phyloP scores from a whole-genome alignment of 2,329 filamentous ascomycete species.

The Aspergillus piperis region DNA sequence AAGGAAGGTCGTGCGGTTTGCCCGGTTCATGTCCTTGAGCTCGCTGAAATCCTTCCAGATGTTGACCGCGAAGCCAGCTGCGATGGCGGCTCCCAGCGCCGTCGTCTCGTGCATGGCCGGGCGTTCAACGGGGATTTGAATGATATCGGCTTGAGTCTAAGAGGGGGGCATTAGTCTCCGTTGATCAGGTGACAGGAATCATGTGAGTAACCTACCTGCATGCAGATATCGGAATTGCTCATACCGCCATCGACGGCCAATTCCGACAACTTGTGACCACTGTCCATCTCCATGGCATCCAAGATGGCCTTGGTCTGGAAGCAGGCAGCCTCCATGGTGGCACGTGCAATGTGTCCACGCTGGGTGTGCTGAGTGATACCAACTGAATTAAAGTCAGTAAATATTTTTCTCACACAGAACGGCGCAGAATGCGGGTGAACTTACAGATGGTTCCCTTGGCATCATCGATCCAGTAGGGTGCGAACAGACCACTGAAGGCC shows the following conservation, averaged over 20 bases:
- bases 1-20: slow-evolving; percentile 68
- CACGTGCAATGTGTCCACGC: slow-evolving; percentile 81
- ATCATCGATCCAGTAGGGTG: slow-evolving; percentile 93
- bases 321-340: slow-evolving; percentile 86
- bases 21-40: slow-evolving; percentile 70
- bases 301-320: slow-evolving; percentile 92
- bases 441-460: slow-evolving; percentile 81
- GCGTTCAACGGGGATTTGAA: slow-evolving; percentile 78
- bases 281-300: slow-evolving; percentile 87
- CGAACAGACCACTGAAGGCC: slow-evolving; percentile 86
- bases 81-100: slow-evolving; percentile 82
- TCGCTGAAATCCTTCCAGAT: slow-evolving; percentile 77
- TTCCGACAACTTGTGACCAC: slow-evolving; percentile 70
- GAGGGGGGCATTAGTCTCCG: slow-evolving; percentile 17
- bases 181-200: not conserved
- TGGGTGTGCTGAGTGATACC: slow-evolving; percentile 84
- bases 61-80: slow-evolving; percentile 79
- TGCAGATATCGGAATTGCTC: slow-evolving; percentile 83
- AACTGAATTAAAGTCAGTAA: slow-evolving; percentile 48
- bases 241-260: slow-evolving; percentile 87
- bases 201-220: slow-evolving; percentile 61
- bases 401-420: not conserved
- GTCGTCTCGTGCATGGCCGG: slow-evolving; percentile 90
- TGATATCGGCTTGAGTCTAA: slow-evolving; percentile 80
- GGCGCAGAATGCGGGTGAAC: slow-evolving; percentile 26